Evolutionary conservation across 1,284 basidiomycete species (phyloP).

Genomic region (Phlebopus sp.): DNA sequence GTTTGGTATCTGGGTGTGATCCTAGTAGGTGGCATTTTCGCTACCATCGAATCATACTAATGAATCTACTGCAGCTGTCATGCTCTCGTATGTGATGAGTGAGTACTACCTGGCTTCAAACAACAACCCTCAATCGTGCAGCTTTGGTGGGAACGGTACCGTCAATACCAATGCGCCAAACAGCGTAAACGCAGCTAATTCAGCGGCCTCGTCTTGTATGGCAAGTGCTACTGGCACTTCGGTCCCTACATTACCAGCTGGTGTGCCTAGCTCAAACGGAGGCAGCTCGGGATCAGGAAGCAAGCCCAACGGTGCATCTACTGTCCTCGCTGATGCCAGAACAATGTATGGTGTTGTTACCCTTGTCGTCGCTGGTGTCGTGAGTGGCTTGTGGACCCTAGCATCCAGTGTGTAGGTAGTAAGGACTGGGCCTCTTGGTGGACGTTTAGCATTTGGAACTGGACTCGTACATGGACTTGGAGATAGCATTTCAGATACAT

Average conservation of each 20-base stretch:
- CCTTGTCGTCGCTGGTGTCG: slow-evolving; percentile 38
- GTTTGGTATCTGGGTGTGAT: slow-evolving; percentile 70
- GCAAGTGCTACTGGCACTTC: slow-evolving; percentile 66
- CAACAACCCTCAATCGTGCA: slow-evolving; percentile 60
- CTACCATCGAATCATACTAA: slow-evolving; percentile 10
- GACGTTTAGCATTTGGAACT: not conserved
- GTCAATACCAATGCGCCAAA: slow-evolving; percentile 60
- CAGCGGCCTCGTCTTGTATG: slow-evolving; percentile 71
- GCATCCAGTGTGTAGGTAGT: slow-evolving; percentile 2
- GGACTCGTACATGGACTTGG: not conserved
- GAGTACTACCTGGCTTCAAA: slow-evolving; percentile 71
- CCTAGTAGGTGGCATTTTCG: slow-evolving; percentile 50
- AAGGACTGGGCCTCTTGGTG: slow-evolving; percentile 6
- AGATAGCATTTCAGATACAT: slow-evolving; percentile 3
- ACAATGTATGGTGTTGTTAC: slow-evolving; percentile 42
- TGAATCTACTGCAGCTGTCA: slow-evolving; percentile 47
- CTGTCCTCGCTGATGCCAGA: slow-evolving; percentile 31
- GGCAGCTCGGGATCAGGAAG: slow-evolving; percentile 18
- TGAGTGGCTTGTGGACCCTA: slow-evolving; percentile 47
- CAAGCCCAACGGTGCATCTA: slow-evolving; percentile 18
- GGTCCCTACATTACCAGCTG: slow-evolving; percentile 54
- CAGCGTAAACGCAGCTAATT: slow-evolving; percentile 49
- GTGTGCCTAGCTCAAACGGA: slow-evolving; percentile 24
- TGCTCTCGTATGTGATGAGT: slow-evolving; percentile 83
- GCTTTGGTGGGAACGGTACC: slow-evolving; percentile 83